A percentile compares a stretch with the other conserved stretches of the same genome.
These are phyloP conservation scores for Sporothrix pseudoabietina DNA, from an alignment of 2,329 filamentous ascomycete species.

Conservation along the genomic window DNA sequence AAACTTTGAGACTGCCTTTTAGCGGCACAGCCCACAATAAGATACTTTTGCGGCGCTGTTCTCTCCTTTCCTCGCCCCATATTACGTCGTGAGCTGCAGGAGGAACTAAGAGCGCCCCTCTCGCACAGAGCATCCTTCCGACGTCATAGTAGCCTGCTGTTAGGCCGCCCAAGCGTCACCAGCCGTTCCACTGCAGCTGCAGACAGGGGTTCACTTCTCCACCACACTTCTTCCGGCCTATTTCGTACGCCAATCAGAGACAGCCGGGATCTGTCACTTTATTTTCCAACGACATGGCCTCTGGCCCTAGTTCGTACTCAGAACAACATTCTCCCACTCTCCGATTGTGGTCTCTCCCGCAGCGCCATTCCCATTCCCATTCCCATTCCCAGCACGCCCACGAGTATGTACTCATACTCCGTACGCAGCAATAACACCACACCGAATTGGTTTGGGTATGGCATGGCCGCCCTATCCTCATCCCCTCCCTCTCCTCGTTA, in stretches of 20 bases:
- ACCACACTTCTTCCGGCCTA: conserved; percentile 20
- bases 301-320: not conserved
- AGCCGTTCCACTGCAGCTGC: conserved; percentile 31
- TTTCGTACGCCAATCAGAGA: conserved; percentile 22
- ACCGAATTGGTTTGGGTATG: conserved; percentile 24
- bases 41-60: not conserved
- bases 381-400: not conserved
- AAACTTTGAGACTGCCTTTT: not conserved
- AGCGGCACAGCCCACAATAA: conserved; percentile 22
- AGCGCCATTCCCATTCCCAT: not conserved
- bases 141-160: conserved; percentile 29
- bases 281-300: conserved; percentile 10
- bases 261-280: conserved; percentile 24
- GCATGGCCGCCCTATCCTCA: not conserved
- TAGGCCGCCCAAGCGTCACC: conserved; percentile 26
- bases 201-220: conserved; percentile 28
- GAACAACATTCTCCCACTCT: not conserved
- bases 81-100: conserved; percentile 25
- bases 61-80: conserved; percentile 10
- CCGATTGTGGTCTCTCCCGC: not conserved
- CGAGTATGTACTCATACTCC: not conserved
- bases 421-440: not conserved
- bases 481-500: not conserved
- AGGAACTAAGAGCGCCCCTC: conserved; percentile 13
- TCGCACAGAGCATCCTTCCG: conserved; percentile 26